Evolutionary conservation across 2,329 filamentous ascomycete genomes (phyloP).

Genomic region (Fusarium papillatum): DNA sequence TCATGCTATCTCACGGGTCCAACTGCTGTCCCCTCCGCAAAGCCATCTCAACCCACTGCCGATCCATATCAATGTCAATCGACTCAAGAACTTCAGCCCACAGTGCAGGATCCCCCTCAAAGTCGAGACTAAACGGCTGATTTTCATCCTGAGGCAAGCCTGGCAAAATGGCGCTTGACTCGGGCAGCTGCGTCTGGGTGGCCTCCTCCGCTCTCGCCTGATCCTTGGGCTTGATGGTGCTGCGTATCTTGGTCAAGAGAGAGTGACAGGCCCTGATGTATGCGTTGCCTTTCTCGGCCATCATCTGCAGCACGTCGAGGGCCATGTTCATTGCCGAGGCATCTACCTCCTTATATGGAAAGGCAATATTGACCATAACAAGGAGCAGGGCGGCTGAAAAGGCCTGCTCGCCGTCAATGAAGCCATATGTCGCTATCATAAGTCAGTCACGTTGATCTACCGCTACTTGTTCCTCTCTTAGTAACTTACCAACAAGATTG

Average conservation of each 20-base stretch:
- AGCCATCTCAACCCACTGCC: background rate
- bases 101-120: background rate
- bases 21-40: background rate
- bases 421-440: background rate
- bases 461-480: accelerated
- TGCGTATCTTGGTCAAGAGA: background rate
- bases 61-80: background rate
- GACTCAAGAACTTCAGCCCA: background rate
- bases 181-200: background rate
- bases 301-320: background rate
- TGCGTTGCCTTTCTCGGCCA: background rate
- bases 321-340: background rate
- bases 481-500: background rate
- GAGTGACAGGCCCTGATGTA: background rate
- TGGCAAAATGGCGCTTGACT: background rate
- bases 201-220: background rate
- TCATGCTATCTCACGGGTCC: background rate
- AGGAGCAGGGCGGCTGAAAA: background rate
- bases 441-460: background rate
- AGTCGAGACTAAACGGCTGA: background rate
- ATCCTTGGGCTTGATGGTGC: background rate
- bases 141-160: background rate
- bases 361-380: background rate
- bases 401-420: background rate
- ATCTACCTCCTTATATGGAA: background rate